Percentiles rank a stretch among this genome's conserved stretches.
These are phyloP conservation scores for Saposhnikovia divaricata DNA, from an alignment of 129 eudicot species.

Conservation along the genomic window DNA sequence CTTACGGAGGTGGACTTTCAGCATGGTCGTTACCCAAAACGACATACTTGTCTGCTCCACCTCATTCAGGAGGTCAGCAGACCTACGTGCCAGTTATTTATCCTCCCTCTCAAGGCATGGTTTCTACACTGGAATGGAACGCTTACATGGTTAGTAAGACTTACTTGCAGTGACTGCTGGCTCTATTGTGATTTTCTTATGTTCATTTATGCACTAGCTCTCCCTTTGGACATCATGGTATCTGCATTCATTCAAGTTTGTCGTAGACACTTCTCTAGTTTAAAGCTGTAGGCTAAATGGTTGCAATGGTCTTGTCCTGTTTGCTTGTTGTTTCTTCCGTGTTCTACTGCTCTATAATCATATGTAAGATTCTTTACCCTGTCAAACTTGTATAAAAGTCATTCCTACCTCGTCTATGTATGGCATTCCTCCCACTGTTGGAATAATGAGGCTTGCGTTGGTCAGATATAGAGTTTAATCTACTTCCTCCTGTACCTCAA, in stretches of 20 bases:
- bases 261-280: too few species aligned
- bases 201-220: not conserved
- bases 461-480: not conserved
- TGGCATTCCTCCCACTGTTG: not conserved
- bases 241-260: not conserved
- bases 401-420: not conserved
- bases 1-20: conserved; percentile 35
- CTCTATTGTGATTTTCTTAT: not conserved
- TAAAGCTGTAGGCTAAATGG: not conserved
- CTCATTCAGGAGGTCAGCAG: conserved; percentile 40
- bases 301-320: not conserved
- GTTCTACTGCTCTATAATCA: not conserved
- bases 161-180: not conserved
- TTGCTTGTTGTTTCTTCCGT: not conserved
- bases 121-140: conserved; percentile 54
- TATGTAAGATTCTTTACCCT: not conserved
- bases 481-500: not conserved
- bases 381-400: not conserved
- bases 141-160: conserved; percentile 52
- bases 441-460: not conserved
- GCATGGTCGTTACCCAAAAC: conserved; percentile 45
- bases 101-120: conserved; percentile 49
- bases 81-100: conserved; percentile 46
- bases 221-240: not conserved
- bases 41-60: conserved; percentile 43